Base-by-base conservation (phyloP, 129 eudicot species). In the Artemisia argyi region DNA sequence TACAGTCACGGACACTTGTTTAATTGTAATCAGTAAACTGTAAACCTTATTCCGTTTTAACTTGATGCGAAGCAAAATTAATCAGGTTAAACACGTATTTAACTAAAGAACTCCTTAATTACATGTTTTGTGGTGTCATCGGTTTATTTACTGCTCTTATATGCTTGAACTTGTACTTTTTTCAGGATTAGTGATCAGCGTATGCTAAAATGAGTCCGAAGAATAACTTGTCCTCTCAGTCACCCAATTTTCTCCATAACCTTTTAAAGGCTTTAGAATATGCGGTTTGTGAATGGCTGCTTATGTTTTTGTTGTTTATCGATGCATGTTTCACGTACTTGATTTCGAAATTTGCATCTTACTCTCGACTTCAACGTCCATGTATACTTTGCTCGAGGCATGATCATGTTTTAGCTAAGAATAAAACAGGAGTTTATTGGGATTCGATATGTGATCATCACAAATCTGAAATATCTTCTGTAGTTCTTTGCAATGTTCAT, bases 311-410 rank as follows among this genome's bases (percentile, higher is more conserved):
- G 83, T 76, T 92, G 50, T 80, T 89, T 63, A 52, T 87, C 16
- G 87, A 92, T 68, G 96, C 90, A 49, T 76, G 89, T 80, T 87
- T 89, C 74, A 69, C 90, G 1, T 87, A 85, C 83, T 66, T 89
- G 49, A 69, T 92, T 39, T 85, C 96, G 12, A 87, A 73, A 74
- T 92, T 87, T 82, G 95, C 98, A 46, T 80, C 81, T 44, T 81
- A 82, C 78, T 83, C 79, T 79, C 83, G 73, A n/a, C 77, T 92
- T 82, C 87, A 79, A 76, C 62, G 81, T 67, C 98, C 98, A 12
- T 92, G 98, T 81, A 52, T 89, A 73, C 73, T 92, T 6, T 92
- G 98, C 79, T 89, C 98, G 42, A 87, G 98, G 79, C 80, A 88
- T 24, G 98, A 92, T 82, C 95, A 89, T 76, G 80, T 89, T 73